Conservation (phyloP, 2,329 filamentous ascomycete genomes). For the Sclerotinia trifoliorum region DNA sequence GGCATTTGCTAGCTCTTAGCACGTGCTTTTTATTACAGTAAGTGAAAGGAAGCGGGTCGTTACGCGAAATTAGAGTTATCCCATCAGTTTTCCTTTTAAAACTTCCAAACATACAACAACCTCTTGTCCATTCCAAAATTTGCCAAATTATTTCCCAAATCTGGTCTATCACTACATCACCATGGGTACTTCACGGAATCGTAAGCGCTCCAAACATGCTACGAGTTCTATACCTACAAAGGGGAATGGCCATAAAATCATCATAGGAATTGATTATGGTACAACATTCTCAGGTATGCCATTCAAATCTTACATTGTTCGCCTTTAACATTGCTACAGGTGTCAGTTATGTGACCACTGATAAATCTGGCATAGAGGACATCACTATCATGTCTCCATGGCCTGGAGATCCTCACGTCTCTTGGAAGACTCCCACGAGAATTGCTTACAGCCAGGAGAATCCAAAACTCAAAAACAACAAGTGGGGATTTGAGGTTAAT, state of each 20-base stretch:
- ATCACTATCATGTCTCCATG: constrained; percentile 29
- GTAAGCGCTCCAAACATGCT: background rate
- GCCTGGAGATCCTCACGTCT: constrained; percentile 26
- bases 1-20: too few species aligned
- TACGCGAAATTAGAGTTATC: background rate
- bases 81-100: background rate
- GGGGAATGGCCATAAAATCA: constrained; percentile 27
- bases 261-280: constrained; percentile 36
- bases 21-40: background rate
- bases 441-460: constrained; percentile 33
- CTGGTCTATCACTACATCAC: background rate
- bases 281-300: constrained; percentile 33
- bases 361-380: constrained; percentile 27
- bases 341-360: constrained; percentile 26
- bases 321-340: constrained; percentile 11
- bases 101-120: background rate
- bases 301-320: background rate
- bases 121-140: background rate
- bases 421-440: constrained; percentile 30
- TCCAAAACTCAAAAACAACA: constrained; percentile 19
- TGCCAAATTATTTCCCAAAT: background rate
- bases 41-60: background rate
- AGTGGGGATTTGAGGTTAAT: constrained; percentile 34
- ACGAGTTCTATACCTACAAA: background rate
- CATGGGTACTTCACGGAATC: background rate